Base-by-base conservation (phyloP, 73 alveolate species). In the Tetrahymena borealis region DNA sequence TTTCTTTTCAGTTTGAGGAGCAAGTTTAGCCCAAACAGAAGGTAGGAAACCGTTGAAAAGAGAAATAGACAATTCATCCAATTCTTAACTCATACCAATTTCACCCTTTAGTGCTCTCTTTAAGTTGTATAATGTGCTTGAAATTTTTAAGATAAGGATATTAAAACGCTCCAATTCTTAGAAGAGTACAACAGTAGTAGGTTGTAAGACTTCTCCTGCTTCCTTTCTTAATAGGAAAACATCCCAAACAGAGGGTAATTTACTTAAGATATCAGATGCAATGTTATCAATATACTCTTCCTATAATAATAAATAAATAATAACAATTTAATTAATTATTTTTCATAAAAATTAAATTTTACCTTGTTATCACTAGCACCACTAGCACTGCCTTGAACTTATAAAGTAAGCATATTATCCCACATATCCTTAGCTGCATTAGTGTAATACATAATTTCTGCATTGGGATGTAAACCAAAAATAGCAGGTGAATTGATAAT, bases 1-100 rank as follows among this genome's bases (percentile, higher is more conserved):
- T 77, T 98, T 98, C 98, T 99, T 99, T 90, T 97, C 98, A 1
- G 99, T 99, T 94, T 98, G 99, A 13, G 99, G 99, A 16, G 99
- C 98, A 42, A 97, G 96, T 10, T 85, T 79, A 91, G 99, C 94
- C 99, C 99, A 98, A 91, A 94, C 94, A 16, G 94, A 91, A 35
- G 99, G 99, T 16, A 98, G 95, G 97, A 98, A 94, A 91, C 99
- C 99, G 90, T 99, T 98, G 95, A 97, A 96, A 37, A 99, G 95
- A 39, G 99, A 93, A 78, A 91, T 92, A 15, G 99, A 96, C 16
- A 98, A 96, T 90, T 96, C 98, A 91, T 98, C 99, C 38, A 98
- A 97, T 91, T 96, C 99, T 15, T 94, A 93, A 91, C 97, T 96
- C 99, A 97, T 97, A 96, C 99, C 99, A 78, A 98, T 98, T 95